Conservation (phyloP, 2,329 filamentous ascomycete genomes). For the Fusarium mexicanum region DNA sequence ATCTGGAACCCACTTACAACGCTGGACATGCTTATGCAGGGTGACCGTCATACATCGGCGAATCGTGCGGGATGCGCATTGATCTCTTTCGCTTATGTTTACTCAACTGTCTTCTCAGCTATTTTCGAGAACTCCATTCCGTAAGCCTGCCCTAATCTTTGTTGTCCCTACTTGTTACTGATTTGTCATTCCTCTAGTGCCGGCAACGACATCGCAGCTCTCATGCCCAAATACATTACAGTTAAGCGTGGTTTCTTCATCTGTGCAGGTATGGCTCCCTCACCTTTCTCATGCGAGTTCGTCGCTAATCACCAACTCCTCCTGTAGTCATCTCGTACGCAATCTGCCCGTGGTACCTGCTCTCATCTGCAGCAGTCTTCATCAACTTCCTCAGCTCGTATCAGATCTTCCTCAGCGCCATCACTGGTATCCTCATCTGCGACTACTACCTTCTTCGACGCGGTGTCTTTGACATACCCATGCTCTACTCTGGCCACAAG, state of each 20-base stretch:
- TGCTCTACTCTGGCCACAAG: neutral
- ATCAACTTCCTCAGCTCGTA: constrained; percentile 20
- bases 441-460: constrained; percentile 6
- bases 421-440: constrained; percentile 7
- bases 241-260: constrained; percentile 16
- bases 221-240: constrained; percentile 11
- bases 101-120: neutral
- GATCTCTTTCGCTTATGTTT: constrained; percentile 7
- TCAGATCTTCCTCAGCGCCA: constrained; percentile 13
- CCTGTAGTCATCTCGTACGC: neutral
- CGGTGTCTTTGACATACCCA: neutral
- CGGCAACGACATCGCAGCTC: constrained; percentile 10
- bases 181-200: neutral
- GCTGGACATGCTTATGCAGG: constrained; percentile 3
- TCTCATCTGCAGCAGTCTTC: constrained; percentile 2
- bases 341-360: constrained; percentile 5
- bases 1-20: constrained; percentile 9
- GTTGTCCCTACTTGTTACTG: neutral
- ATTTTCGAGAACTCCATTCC: constrained; percentile 18
- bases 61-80: constrained; percentile 3
- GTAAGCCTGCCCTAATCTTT: neutral
- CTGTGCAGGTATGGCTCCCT: neutral
- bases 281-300: fast-evolving
- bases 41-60: neutral
- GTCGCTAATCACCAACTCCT: fast-evolving